A percentile compares a stretch with the other conserved stretches of the same genome.
phyloP scores from a whole-genome alignment of 2,329 filamentous ascomycete species.

The Aspergillus glaucus region DNA sequence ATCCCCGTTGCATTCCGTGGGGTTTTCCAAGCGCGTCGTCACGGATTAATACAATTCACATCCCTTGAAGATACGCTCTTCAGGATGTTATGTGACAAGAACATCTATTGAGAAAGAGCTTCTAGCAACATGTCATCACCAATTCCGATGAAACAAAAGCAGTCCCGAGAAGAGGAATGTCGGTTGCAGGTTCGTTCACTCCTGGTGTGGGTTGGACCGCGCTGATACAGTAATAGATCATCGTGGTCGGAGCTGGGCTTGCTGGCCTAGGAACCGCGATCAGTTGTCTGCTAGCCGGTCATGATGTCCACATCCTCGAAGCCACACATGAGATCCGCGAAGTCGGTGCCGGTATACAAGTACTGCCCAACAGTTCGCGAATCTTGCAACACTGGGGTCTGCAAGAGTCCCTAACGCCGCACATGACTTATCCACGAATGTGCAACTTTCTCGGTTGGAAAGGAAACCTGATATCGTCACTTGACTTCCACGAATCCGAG shows the following conservation, averaged over 20 bases:
- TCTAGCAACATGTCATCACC: conserved; percentile 19
- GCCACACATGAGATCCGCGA: conserved; percentile 19
- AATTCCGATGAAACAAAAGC: conserved; percentile 40
- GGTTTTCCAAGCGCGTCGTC: neutral
- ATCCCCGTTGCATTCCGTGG: neutral
- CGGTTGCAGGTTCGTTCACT: conserved; percentile 35
- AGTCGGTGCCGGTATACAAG: conserved; percentile 24
- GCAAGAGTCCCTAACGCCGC: conserved; percentile 32
- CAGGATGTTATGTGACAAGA: neutral
- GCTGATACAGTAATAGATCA: conserved; percentile 7
- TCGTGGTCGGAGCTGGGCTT: conserved; percentile 31
- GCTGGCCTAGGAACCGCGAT: conserved; percentile 23
- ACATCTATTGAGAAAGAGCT: neutral
- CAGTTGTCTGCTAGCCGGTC: conserved; percentile 18
- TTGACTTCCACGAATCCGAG: conserved; percentile 44
- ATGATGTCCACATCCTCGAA: conserved; percentile 21
- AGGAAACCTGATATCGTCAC: conserved; percentile 42
- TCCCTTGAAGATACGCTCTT: neutral
- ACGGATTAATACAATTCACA: neutral
- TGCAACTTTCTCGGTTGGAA: conserved; percentile 51
- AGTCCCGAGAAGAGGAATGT: conserved; percentile 39
- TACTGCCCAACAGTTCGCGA: conserved; percentile 25
- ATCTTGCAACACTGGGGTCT: conserved; percentile 36
- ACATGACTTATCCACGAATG: conserved; percentile 38
- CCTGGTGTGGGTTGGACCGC: neutral